Evolutionary conservation across 306 rosid genomes (phyloP), one percentile per base, ranked within the genome.

Genomic region (Erythrophleum fordii): DNA sequence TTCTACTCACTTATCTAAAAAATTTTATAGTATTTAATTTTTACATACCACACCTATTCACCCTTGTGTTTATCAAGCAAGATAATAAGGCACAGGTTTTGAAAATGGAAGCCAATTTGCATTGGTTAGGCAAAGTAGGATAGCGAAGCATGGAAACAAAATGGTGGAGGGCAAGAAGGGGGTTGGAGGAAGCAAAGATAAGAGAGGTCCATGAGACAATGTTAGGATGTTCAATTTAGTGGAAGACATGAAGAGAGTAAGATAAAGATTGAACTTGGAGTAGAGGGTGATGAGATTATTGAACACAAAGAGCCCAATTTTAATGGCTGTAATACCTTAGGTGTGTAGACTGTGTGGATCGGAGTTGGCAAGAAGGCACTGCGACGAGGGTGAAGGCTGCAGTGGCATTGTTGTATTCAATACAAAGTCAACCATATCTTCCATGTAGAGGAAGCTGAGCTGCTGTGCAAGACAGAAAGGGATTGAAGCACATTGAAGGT

Each of bases 91-190:
- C 86, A 51, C 93, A 92, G 78, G 97, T 88, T 72, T 79, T 73
- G 85, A 91, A 87, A 55, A 95, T 94, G 35, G 89, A 78, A 28
- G 97, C 87, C 8, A 95, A n/a, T 18, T 95, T 90, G 82, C 94
- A 91, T 58, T 84, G 92, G 90, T 90, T 92, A 76, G 98, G 98
- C 22, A 86, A 83, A 0, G 83, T 77, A 14, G 94, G 85, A 85
- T 83, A 84, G 84, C 95, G 97, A 64, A 90, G 95, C 98, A 95
- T 95, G 60, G 92, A 86, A 74, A 92, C 56, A 80, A 95, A 92
- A 56, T 89, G 85, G 16, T 71, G 89, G 62, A 95, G 91, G 56
- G 98, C 80, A 20, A 75, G 72, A 66, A 73, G 49, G 37, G 90
- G 77, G 90, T 82, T 83, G 81, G 94, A 82, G 68, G 87, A 83